Evolutionary conservation across 352 stramenopile species (phyloP).

Genomic region (Phytophthora citricola): DNA sequence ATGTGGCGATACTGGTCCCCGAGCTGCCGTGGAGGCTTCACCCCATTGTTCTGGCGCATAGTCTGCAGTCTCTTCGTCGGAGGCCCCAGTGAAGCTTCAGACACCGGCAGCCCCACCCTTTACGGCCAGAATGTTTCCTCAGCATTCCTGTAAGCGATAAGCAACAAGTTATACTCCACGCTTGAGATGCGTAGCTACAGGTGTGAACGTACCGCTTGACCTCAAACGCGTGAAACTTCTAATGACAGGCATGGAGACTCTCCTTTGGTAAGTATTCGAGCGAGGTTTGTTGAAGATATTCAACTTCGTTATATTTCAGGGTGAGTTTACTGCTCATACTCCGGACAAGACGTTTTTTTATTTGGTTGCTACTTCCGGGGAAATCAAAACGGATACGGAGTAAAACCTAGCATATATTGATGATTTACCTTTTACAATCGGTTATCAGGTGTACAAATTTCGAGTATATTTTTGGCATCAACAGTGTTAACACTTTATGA

Average conservation of each 20-base stretch:
- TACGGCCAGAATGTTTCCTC: neutral
- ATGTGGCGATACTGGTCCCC: neutral
- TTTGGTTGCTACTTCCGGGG: constrained; percentile 2
- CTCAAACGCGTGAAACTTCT: neutral
- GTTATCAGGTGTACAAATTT: too few relatives aligned
- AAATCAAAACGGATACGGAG: neutral
- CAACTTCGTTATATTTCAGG: constrained; percentile 1
- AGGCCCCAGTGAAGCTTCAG: neutral
- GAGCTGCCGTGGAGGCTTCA: neutral
- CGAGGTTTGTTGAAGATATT: neutral
- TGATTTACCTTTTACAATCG: too few relatives aligned
- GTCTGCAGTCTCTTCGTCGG: neutral
- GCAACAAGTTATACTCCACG: neutral
- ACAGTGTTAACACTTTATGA: too few relatives aligned
- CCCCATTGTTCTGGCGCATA: neutral
- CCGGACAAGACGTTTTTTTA: neutral
- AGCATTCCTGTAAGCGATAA: neutral
- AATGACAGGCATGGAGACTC: neutral
- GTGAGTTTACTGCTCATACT: neutral
- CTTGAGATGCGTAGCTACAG: neutral
- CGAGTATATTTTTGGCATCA: too few relatives aligned
- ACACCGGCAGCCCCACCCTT: neutral
- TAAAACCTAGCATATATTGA: too few relatives aligned
- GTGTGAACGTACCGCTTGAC: neutral
- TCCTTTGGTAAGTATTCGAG: neutral